Evolutionary conservation across 139 green algal genomes (phyloP), one percentile per base, ranked within the genome.

Genomic region (Closterium sp.): DNA sequence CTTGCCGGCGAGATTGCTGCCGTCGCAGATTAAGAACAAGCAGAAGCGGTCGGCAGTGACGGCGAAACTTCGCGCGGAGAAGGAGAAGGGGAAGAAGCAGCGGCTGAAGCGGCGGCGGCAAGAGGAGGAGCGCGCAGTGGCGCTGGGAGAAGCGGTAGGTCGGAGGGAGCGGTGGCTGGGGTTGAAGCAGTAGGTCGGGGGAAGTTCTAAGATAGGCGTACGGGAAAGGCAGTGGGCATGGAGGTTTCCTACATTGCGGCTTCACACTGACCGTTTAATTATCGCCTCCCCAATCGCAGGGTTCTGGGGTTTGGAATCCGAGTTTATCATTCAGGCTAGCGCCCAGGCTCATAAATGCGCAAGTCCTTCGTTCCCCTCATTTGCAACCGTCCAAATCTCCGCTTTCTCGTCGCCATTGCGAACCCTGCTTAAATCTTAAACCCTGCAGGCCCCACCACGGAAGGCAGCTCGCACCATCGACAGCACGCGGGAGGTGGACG

Each of bases 81-180:
- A 94, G 92, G 91, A 89, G 89, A 89, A 90, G 45, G 92, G 93
- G 31, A 94, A 94, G 89, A 94, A 94, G 86, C 32, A 45, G 28
- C 88, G 89, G 24, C 22, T 94, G 32, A 93, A 91, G 32, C 29
- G 91, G 85, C 62, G 92, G 31, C 31, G 28, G 34, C 31, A 89
- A 42, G 89, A 92, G 21, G 89, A 94, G 19, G 90, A 94, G 32
- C 24, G 31, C 31, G 90, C 92, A n/a, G 27, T 91, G 11, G 89
- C 89, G 31, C 70, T 94, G 3, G 92, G 92, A 11, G 45, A 94
- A 91, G 90, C 30, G 92, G 92, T 94, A 29, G 24, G 91, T 88
- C 22, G 7, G 62, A 24, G 62, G 62, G 19, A 79, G 17, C 62
- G 17, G 17, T 27, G 62, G 62, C 27, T 24, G 62, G 62, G 62